Base-by-base conservation (phyloP, 352 stramenopile species). In the Globisporangium paroecandrum region DNA sequence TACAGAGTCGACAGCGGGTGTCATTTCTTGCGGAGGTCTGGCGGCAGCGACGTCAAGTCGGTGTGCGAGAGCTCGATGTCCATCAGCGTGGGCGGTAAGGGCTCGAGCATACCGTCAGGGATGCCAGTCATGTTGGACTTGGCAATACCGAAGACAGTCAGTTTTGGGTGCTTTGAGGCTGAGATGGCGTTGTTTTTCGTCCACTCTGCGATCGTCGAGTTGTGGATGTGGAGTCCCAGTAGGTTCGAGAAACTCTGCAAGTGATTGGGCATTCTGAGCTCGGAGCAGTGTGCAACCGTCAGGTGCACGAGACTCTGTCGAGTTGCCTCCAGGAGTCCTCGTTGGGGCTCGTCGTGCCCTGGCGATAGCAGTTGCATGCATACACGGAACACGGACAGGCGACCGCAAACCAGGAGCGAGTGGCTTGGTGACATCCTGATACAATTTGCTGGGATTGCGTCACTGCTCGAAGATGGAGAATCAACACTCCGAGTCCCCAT, bases 321-420 rank as follows among this genome's bases (percentile, higher is more conserved):
- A 65, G 15, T 34, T 68, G 10, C 0, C 1, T 27, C 65, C 46
- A 65, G 5, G 49, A 55, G 1, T 15, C 58, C 9, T 59, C 58
- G 47, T 47, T 61, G 15, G 65, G 58, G 8, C 24, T 64, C 43
- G 56, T 9, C 0, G 15, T 27, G 22, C 25, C 57, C 22, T 62
- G 24, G 4, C 8, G 49, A 36, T 62, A 61, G 57, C 46, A 65
- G 57, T 49, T 66, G 49, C 70, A 77, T 6, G 66, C 24, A 61
- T 71, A 77, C 43, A 71, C 66, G 3, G 71, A 69, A 60, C 71
- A 77, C 58, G 69, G 69, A 27, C 69, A 74, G 8, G 54, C 46
- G 7, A 25, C 63, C 13, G 58, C 43, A 57, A 77, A 76, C 71
- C 55, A 64, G 3, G 64, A 34, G 18, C n/a, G 8, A 0, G 32